These are phyloP conservation scores for Penicillium hesseltinei DNA, from an alignment of 2,329 filamentous ascomycete species.

Conservation along the genomic window DNA sequence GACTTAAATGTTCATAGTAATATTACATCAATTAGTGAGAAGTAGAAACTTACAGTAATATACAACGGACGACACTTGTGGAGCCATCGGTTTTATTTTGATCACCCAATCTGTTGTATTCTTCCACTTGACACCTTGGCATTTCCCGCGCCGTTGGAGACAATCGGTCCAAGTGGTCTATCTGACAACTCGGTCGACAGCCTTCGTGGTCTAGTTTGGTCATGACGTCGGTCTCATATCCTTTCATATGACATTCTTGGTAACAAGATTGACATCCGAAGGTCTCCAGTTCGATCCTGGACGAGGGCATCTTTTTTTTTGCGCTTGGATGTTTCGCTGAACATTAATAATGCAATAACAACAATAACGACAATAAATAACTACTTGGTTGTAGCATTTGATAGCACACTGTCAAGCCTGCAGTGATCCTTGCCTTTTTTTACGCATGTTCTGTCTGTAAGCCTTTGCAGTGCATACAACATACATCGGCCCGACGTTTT, in stretches of 20 bases:
- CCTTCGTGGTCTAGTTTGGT: not conserved
- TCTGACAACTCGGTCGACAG: not conserved
- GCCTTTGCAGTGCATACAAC: too few relatives aligned
- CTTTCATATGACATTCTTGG: not conserved
- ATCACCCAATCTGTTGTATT: not conserved
- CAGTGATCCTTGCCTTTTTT: not conserved
- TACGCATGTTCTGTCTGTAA: too few relatives aligned
- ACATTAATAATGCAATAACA: not conserved
- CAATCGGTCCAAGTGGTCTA: not conserved
- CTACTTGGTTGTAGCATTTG: not conserved
- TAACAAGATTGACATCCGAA: not conserved
- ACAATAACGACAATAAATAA: not conserved
- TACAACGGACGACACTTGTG: not conserved
- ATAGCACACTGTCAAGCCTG: not conserved
- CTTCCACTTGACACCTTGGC: not conserved
- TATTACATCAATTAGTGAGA: not conserved
- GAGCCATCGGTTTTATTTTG: not conserved
- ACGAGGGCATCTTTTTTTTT: not conserved
- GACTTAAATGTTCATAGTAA: not conserved
- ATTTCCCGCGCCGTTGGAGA: not conserved
- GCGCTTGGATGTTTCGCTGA: not conserved
- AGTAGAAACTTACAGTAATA: not conserved
- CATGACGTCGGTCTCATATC: not conserved
- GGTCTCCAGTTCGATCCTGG: not conserved
- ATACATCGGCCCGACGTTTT: too few relatives aligned